Evolutionary conservation across 2,329 filamentous ascomycete species (phyloP).

Genomic region (Coniella lustricola): DNA sequence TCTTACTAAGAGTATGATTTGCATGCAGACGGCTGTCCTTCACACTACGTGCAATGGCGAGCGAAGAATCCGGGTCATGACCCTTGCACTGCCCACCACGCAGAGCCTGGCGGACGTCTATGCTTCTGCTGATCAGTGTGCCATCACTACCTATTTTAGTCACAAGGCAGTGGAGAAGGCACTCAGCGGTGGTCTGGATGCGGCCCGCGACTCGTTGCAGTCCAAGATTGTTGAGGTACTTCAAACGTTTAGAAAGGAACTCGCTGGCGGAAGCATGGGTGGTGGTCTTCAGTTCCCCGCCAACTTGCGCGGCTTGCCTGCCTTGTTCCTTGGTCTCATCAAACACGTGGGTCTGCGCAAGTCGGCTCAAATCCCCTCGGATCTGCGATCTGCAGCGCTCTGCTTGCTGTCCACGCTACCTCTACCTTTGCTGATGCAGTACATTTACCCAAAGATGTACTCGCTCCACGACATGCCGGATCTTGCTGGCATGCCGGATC

Average conservation of each 20-base stretch:
- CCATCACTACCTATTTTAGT: conserved; percentile 88
- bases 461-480: conserved; percentile 96
- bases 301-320: conserved; percentile 80
- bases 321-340: conserved; percentile 88
- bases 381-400: conserved; percentile 86
- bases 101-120: conserved; percentile 86
- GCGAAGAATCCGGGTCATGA: conserved; percentile 89
- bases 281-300: conserved; percentile 90
- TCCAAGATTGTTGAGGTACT: conserved; percentile 87
- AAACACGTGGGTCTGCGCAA: conserved; percentile 94
- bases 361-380: conserved; percentile 87
- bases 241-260: conserved; percentile 93
- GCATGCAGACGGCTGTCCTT: conserved; percentile 86
- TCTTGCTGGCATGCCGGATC: conserved; percentile 77
- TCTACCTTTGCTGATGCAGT: conserved; percentile 82
- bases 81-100: conserved; percentile 85
- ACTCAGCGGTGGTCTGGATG: conserved; percentile 78
- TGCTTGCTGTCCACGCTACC: conserved; percentile 92
- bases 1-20: conserved; percentile 83
- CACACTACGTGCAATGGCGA: conserved; percentile 98
- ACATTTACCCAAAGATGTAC: conserved; percentile 81
- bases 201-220: conserved; percentile 83
- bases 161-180: conserved; percentile 95
- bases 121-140: conserved; percentile 88
- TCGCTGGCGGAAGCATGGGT: conserved; percentile 92